Evolutionary conservation across 306 rosid genomes (phyloP), one percentile per base, ranked within the genome.

Genomic region (Ormosia semicastrata): DNA sequence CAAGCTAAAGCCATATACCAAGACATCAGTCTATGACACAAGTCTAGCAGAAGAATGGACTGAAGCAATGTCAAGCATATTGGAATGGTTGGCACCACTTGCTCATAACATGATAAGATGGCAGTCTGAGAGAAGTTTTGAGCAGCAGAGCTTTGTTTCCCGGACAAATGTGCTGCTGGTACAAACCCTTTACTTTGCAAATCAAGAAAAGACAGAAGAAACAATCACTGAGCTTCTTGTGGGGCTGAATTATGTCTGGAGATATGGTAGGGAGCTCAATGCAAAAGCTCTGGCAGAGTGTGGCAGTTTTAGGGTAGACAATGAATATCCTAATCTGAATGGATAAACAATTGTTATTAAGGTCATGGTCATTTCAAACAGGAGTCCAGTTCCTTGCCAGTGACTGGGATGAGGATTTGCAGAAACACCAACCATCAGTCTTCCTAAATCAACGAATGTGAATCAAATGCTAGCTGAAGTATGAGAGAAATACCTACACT

Each of bases 41-140:
- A 85, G 7, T 80, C 97, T 96, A n/a, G 99, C 97, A 8, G 89
- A 72, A 66, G 99, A 96, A 68, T 96, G 99, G 99, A 92, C 71
- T 7, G 90, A 86, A 44, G 99, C 99, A 29, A 90, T 96, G 88
- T 14, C 94, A 1, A 86, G 88, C 75, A 92, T 94, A 82, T 87
- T 96, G 81, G 98, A 94, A 83, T 96, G 99, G 99, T 75, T 94
- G 85, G 97, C 96, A 32, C 98, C 98, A 29, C 97, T 96, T 64
- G 98, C 99, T 79, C 99, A 96, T 69, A 94, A 92, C 88, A 96
- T 90, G 92, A 91, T 93, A 58, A 89, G 98, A 87, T 96, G 99
- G 99, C 99, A 96, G 73, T 92, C 98, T 1, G 98, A 96, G 86
- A 90, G 99, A 68, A 94, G 98, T 79, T 94, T 85, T 74, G 99